phyloP scores from a whole-genome alignment of 2,329 filamentous ascomycete genomes.

The Paecilomyces sp. region DNA sequence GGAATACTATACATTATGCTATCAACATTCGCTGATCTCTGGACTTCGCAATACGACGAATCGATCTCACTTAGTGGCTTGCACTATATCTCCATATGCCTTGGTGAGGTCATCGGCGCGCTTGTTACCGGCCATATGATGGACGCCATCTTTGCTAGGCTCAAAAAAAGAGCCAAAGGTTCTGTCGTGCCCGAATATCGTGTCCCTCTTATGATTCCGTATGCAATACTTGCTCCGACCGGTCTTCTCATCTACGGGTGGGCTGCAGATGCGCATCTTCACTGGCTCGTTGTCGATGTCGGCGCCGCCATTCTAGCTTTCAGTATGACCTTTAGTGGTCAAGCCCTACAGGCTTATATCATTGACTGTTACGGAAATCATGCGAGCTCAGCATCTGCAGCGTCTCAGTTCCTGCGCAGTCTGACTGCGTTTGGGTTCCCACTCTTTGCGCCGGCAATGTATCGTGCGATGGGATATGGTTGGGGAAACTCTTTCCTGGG shows the following conservation, averaged over 20 bases:
- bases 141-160: neutral
- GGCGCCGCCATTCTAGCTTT: slow-evolving; percentile 40
- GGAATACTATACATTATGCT: neutral
- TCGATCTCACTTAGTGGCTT: neutral
- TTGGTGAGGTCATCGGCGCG: neutral
- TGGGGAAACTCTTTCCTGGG: slow-evolving; percentile 41
- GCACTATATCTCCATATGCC: neutral
- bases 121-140: neutral
- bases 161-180: neutral
- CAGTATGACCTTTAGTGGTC: slow-evolving; percentile 29
- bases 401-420: slow-evolving; percentile 39
- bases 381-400: slow-evolving; percentile 41
- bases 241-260: slow-evolving; percentile 49
- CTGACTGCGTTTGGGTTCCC: slow-evolving; percentile 45
- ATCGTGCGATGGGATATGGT: slow-evolving; percentile 24
- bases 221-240: slow-evolving; percentile 41
- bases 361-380: slow-evolving; percentile 37
- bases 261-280: slow-evolving; percentile 35
- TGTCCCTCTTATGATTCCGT: slow-evolving; percentile 49
- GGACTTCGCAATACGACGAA: neutral
- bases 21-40: neutral
- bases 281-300: slow-evolving; percentile 46
- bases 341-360: slow-evolving; percentile 27
- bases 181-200: slow-evolving; percentile 46
- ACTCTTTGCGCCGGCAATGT: slow-evolving; percentile 39